These are phyloP conservation scores for Entomortierella chlamydospora DNA, from an alignment of 192 early-diverging fungal genomes.

Conservation along the genomic window DNA sequence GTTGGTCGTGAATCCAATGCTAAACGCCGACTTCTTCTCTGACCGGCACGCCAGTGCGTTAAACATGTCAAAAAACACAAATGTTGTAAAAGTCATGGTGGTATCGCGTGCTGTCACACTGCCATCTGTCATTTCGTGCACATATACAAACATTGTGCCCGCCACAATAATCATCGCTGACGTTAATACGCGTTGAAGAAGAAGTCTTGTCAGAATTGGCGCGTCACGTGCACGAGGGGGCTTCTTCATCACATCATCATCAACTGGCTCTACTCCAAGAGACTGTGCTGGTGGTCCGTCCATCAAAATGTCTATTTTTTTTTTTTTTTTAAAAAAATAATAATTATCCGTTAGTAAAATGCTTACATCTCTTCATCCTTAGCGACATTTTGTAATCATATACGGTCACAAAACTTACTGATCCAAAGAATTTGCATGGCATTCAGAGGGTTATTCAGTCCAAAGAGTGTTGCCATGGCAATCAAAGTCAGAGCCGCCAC, in stretches of 20 bases:
- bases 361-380: too few species aligned
- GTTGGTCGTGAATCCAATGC: conserved; percentile 88
- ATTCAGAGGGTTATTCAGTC: conserved; percentile 91
- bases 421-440: conserved; percentile 99
- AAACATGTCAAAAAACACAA: conserved; percentile 97
- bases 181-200: conserved; percentile 81
- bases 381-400: too few species aligned
- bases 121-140: conserved; percentile 82
- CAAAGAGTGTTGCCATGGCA: conserved; percentile 87
- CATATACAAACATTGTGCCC: conserved; percentile 87
- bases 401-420: conserved; percentile 69
- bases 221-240: conserved; percentile 85
- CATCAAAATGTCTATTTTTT: conserved; percentile 89
- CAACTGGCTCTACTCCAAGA: conserved; percentile 93
- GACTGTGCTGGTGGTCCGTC: conserved; percentile 99
- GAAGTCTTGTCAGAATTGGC: conserved; percentile 79
- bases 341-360: too few species aligned
- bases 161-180: conserved; percentile 84
- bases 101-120: conserved; percentile 77
- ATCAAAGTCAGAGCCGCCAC: conserved; percentile 91
- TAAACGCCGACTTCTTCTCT: conserved; percentile 81
- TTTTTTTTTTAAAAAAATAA: conserved; percentile 9
- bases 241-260: conserved; percentile 89
- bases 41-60: conserved; percentile 94
- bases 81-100: conserved; percentile 97